Base-by-base conservation (phyloP, 2,329 filamentous ascomycete species). In the Penicillium italicum region DNA sequence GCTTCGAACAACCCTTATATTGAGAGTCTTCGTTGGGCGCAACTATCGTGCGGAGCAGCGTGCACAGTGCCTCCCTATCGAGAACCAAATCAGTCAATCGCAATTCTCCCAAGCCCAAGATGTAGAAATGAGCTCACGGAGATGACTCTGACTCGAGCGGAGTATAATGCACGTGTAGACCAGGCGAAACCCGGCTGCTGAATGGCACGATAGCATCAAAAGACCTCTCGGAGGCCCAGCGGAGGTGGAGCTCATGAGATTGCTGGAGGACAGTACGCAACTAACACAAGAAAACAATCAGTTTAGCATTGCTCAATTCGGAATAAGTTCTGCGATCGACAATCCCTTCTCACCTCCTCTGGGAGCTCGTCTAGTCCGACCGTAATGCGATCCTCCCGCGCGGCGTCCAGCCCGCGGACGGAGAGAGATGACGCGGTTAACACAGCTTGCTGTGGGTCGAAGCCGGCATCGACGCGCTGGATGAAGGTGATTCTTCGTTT, bases 81-180 rank as follows among this genome's bases (percentile, higher is more conserved):
- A 50, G 24, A 43, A 34, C 30, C 48, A 47, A 10, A 57, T 60
- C 49, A 57, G 55, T 51, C 44, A 53, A 26, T 18, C 48, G 28
- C 12, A 12, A 22, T 30, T n/a, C 6, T 3, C 11, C 30, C 24
- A 10, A 18, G 40, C 24, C 12, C 14, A 22, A 14, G 24, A 36
- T 24, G 22, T 28, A 28, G 12, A 9, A 22, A 33, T 7, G 10
- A 14, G 70, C 73, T 52, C 64, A 78, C 74, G 71, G 66, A 24
- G 65, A 54, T 6, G 62, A 69, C 26, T 73, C 69, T 31, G 74
- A 69, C 6, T 72, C 71, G 20, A 57, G 43, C 0, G 88, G 88
- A 0, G 87, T 89, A 69, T 87, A 91, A 65, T 89, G 89, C 26
- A 91, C 78, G 76, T 97, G 91, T 22, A 97, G 76, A 3, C 93